Evolutionary conservation across 1,284 basidiomycete species (phyloP), one percentile per base, ranked within the genome.

Genomic region (Sparassis latifolia): DNA sequence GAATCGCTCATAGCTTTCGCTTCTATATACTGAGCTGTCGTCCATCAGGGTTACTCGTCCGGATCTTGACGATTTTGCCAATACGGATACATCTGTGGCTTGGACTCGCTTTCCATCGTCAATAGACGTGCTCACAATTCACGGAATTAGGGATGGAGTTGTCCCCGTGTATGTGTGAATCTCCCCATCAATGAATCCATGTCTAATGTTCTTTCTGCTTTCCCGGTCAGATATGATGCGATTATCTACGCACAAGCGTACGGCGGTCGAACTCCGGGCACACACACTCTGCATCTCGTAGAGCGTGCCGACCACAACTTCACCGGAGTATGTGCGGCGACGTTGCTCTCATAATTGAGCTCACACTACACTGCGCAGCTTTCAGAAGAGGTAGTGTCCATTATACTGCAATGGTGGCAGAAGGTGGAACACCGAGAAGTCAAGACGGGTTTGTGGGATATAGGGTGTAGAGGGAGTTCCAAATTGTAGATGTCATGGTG

Each of bases 231-330:
- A 40, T 85, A 82, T 58, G 87, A 90, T 59, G 84, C 82, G 0
- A 52, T 81, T 51, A 80, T 89, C 47, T 88, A 86, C 52, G 77
- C 83, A 1, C 72, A 75, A 12, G 77, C 77, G 2, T 71, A 87
- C 38, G 74, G 79, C n/a, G 58, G 66, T 31, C 72, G 84, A 50
- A 58, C 59, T 10, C 77, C 80, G 10, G 87, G 86, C 41, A 86
- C 84, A 3, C 85, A 88, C 60, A 81, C 71, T 31, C 68, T 89
- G 30, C 75, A 81, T 60, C 67, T 82, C 31, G 68, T 86, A 33
- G 87, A 89, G 62, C 76, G 76, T 44, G 84, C 80, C 10, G 85
- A 87, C 66, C 86, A 89, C 61, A 89, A 88, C 64, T 84, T 84
- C 58, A 80, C 77, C 33, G 78, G 79, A 29, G 77, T 79, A 52